A percentile compares a stretch with the other conserved stretches of the same genome.
These are phyloP conservation scores for Zalaria sp. DNA, from an alignment of 2,329 filamentous ascomycete genomes.

Conservation along the genomic window DNA sequence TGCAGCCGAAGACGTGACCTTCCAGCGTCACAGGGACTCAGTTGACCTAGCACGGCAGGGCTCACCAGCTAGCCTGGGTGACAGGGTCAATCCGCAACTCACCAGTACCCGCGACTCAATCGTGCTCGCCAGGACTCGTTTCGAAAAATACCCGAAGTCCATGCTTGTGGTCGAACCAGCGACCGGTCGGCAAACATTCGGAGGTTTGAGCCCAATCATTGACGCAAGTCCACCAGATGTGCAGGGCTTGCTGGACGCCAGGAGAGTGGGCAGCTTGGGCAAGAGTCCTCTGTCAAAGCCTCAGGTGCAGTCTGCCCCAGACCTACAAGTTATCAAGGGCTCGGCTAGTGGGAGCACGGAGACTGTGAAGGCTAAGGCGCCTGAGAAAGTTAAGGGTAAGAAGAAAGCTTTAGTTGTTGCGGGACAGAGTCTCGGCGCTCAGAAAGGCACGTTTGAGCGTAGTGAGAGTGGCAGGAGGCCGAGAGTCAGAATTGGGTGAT, in stretches of 20 bases:
- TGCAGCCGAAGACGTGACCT: slow-evolving; percentile 9
- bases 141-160: slow-evolving; percentile 10
- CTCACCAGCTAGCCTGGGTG: slow-evolving; percentile 7
- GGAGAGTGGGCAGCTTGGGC: not conserved
- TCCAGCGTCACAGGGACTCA: slow-evolving; percentile 15
- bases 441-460: too few relatives aligned
- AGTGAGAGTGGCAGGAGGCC: too few relatives aligned
- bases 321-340: too few relatives aligned
- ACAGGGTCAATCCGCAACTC: slow-evolving; percentile 9
- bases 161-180: not conserved
- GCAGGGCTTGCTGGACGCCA: not conserved
- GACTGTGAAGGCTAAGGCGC: too few relatives aligned
- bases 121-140: slow-evolving; percentile 12
- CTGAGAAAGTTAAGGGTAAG: too few relatives aligned
- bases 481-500: too few relatives aligned
- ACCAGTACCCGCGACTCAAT: slow-evolving; percentile 14
- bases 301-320: too few relatives aligned
- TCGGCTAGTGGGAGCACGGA: too few relatives aligned
- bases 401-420: too few relatives aligned
- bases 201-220: slow-evolving; percentile 14
- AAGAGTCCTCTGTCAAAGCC: not conserved
- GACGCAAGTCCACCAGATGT: slow-evolving; percentile 15
- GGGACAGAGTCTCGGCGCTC: too few relatives aligned
- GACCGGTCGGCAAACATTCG: slow-evolving; percentile 8
- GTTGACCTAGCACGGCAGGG: slow-evolving; percentile 14